These are phyloP conservation scores for Aspergillus mulundensis DNA, from an alignment of 495 filamentous ascomycete genomes.

Conservation along the genomic window DNA sequence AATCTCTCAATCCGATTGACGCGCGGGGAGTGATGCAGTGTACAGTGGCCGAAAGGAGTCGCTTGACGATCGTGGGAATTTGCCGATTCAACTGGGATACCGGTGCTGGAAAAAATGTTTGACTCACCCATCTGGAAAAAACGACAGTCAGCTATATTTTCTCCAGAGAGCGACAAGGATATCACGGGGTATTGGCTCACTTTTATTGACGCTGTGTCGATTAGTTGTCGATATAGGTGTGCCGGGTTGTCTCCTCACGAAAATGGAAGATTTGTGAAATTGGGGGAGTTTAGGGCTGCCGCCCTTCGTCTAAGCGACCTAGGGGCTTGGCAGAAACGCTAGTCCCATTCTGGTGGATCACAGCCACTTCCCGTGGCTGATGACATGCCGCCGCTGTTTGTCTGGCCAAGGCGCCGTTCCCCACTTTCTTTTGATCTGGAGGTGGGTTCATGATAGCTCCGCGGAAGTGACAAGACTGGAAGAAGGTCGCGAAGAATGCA, in stretches of 20 bases:
- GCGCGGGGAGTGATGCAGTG: neutral
- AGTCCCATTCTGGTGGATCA: conserved; percentile 20
- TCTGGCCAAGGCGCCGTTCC: neutral
- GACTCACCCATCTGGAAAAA: conserved; percentile 54
- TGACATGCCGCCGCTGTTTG: conserved; percentile 10
- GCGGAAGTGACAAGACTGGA: neutral
- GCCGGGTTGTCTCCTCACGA: conserved; percentile 37
- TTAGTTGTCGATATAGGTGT: conserved; percentile 42
- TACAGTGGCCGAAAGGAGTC: conserved; percentile 9
- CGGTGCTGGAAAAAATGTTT: conserved; percentile 20
- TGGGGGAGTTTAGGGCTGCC: conserved; percentile 47
- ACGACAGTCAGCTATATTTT: conserved; percentile 30
- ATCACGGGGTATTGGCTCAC: conserved; percentile 30
- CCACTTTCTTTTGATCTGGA: neutral
- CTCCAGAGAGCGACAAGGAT: conserved; percentile 1
- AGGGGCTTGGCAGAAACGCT: conserved; percentile 24
- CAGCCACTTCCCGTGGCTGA: conserved; percentile 21
- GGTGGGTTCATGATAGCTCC: conserved; percentile 1
- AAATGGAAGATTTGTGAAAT: conserved; percentile 47
- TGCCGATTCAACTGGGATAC: conserved; percentile 28
- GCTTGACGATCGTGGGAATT: conserved; percentile 20
- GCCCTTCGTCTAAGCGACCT: conserved; percentile 47
- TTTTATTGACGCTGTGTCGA: conserved; percentile 55
- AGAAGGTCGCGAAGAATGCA: conserved; percentile 1
- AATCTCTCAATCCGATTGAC: neutral